phyloP scores from a whole-genome alignment of 2,329 filamentous ascomycete genomes.

The Verticillium klebahnii region DNA sequence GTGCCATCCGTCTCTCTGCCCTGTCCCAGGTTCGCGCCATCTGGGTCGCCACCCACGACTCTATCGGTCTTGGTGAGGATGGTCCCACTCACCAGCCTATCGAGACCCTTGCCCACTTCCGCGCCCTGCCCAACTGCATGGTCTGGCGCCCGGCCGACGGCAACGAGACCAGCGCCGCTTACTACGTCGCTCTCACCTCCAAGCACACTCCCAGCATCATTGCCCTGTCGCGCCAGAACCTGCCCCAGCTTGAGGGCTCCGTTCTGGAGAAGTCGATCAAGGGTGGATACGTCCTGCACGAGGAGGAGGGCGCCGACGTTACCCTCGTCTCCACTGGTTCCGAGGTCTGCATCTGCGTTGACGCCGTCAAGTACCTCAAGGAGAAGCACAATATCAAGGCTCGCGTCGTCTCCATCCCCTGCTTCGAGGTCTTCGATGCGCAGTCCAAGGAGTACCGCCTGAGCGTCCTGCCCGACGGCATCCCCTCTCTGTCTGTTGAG shows the following conservation, averaged over 20 bases:
- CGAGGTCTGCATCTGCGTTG: conserved; percentile 89
- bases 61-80: conserved; percentile 97
- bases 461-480: conserved; percentile 86
- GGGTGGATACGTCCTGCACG: conserved; percentile 89
- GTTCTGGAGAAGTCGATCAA: conserved; percentile 85
- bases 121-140: conserved; percentile 97
- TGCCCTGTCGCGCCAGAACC: conserved; percentile 94
- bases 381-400: conserved; percentile 84
- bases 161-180: conserved; percentile 96
- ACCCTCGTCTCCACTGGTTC: conserved; percentile 94
- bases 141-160: conserved; percentile 98
- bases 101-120: conserved; percentile 97
- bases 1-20: conserved; percentile 88
- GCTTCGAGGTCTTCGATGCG: conserved; percentile 93
- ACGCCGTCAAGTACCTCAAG: conserved; percentile 85
- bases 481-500: conserved; percentile 90
- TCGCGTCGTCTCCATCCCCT: conserved; percentile 92
- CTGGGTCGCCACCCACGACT: conserved; percentile 98
- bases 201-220: conserved; percentile 89
- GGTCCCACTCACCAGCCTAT: conserved; percentile 99
- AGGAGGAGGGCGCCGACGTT: conserved; percentile 77
- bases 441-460: conserved; percentile 95
- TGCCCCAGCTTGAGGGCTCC: conserved; percentile 94
- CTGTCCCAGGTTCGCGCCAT: conserved; percentile 87
- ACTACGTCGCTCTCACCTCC: conserved; percentile 90